phyloP scores from a whole-genome alignment of 2,329 filamentous ascomycete species.

The Ophioceras dolichostomum region DNA sequence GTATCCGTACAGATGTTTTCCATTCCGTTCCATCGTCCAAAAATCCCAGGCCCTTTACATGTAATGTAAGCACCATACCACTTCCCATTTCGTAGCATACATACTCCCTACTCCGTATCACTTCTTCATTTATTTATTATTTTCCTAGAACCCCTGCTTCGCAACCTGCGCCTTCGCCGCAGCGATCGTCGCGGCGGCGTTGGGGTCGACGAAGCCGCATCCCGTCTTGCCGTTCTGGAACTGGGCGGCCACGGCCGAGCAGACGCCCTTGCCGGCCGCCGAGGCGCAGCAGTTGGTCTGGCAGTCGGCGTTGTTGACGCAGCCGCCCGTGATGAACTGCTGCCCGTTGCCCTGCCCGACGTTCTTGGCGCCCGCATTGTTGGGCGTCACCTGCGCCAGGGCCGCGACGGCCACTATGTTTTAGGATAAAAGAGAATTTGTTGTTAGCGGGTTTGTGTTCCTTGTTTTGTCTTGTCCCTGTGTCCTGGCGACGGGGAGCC shows the following conservation, averaged over 20 bases:
- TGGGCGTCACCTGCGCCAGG: constrained; percentile 15
- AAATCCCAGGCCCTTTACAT: too few relatives aligned
- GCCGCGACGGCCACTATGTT: constrained; percentile 14
- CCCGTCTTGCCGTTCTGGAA: constrained; percentile 21
- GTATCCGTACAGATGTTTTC: too few relatives aligned
- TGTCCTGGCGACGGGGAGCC: too few relatives aligned
- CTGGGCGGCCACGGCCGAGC: constrained; percentile 17
- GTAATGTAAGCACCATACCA: too few relatives aligned
- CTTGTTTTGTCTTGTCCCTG: neutral
- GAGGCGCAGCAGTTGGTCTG: constrained; percentile 16
- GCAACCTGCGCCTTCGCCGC: constrained; percentile 18
- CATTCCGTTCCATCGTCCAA: too few relatives aligned
- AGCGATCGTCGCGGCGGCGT: constrained; percentile 15
- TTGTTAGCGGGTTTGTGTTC: too few relatives aligned
- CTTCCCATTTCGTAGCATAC: too few relatives aligned
- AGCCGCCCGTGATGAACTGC: constrained; percentile 22
- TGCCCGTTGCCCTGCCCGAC: constrained; percentile 14
- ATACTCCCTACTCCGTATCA: too few relatives aligned
- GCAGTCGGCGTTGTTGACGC: constrained; percentile 18
- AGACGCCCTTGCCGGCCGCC: constrained; percentile 15
- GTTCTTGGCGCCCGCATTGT: constrained; percentile 17
- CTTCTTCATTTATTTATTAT: neutral
- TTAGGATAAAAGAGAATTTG: too few relatives aligned
- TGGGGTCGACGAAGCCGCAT: constrained; percentile 19
- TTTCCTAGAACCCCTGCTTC: constrained; percentile 18